Evolutionary conservation across 2,329 filamentous ascomycete genomes (phyloP).

Genomic region (Talaromyces rugulosus): DNA sequence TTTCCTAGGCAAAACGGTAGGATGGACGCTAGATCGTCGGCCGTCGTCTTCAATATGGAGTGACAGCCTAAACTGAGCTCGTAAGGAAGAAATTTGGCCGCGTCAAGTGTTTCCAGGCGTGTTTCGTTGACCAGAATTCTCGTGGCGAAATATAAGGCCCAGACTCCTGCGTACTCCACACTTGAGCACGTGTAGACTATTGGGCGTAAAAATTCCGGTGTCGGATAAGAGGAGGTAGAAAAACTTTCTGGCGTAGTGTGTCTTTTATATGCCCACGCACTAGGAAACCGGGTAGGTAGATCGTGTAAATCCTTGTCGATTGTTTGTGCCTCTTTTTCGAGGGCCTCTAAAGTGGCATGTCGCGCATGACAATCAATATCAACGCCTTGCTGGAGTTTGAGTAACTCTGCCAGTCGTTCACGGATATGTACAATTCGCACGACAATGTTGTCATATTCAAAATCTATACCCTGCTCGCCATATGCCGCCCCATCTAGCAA

Average conservation of each 20-base stretch:
- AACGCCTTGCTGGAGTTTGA: neutral
- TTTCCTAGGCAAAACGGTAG: neutral
- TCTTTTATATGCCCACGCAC: neutral
- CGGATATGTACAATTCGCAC: neutral
- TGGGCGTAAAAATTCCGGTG: neutral
- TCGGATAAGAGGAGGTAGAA: neutral
- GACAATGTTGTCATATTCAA: neutral
- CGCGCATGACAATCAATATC: neutral
- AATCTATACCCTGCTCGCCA: neutral
- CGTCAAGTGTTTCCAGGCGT: neutral
- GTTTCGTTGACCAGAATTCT: neutral
- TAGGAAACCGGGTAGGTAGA: neutral
- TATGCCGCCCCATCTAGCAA: neutral
- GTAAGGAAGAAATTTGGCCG: neutral
- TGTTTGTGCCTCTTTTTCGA: neutral
- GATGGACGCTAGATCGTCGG: neutral
- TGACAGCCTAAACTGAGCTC: neutral
- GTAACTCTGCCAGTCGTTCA: neutral
- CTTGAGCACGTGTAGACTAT: neutral
- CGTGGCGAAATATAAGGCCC: neutral
- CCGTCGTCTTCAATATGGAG: neutral
- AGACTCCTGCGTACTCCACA: neutral
- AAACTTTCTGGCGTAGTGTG: neutral
- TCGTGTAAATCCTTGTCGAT: neutral
- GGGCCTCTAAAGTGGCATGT: neutral